Percentiles rank a stretch among this genome's conserved stretches.
phyloP scores from a whole-genome alignment of 257 asterid genomes.

The Fraxinus excelsior region DNA sequence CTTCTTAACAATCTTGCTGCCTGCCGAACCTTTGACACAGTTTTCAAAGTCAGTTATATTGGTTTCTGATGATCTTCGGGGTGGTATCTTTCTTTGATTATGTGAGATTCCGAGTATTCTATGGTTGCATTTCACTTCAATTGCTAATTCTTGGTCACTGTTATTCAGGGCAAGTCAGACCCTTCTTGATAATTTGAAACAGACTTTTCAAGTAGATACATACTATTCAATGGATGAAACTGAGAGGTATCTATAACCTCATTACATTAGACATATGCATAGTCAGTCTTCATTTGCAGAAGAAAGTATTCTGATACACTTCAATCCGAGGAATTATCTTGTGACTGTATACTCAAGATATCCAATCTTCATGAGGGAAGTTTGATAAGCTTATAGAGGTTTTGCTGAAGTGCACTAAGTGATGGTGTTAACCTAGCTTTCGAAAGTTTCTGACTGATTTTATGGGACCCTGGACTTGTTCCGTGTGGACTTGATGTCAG shows the following conservation, averaged over 20 bases:
- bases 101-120: neutral
- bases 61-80: neutral
- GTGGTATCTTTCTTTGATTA: neutral
- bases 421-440: neutral
- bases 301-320: neutral
- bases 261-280: neutral
- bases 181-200: neutral
- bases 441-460: neutral
- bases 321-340: neutral
- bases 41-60: neutral
- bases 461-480: neutral
- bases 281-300: neutral
- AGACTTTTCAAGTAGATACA: neutral
- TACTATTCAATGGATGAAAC: neutral
- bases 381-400: neutral
- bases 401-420: neutral
- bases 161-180: neutral
- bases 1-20: neutral
- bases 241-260: neutral
- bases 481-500: neutral
- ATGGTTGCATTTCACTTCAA: neutral
- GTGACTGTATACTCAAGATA: neutral
- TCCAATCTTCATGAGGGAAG: neutral
- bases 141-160: neutral
- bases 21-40: neutral